Evolutionary conservation across 2,329 filamentous ascomycete species (phyloP).

Genomic region (Didymella sp.): DNA sequence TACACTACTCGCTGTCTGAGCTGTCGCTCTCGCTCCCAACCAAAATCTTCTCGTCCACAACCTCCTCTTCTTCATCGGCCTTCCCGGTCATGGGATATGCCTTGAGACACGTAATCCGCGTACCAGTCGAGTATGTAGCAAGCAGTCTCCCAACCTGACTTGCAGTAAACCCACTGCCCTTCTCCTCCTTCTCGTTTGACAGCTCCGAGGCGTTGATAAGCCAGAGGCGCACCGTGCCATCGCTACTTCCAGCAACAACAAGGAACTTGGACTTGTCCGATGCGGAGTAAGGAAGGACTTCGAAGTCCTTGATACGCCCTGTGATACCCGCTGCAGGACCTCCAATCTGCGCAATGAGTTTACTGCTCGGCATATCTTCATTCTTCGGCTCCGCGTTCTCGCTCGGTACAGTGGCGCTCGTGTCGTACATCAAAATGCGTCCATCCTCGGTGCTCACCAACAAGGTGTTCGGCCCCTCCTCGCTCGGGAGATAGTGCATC

Average conservation of each 20-base stretch:
- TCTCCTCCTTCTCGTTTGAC: slow-evolving; percentile 14
- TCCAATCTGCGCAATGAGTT: slow-evolving; percentile 76
- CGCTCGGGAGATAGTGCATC: slow-evolving; percentile 70
- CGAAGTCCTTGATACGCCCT: slow-evolving; percentile 88
- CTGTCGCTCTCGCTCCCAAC: slow-evolving; percentile 30
- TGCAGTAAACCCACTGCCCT: slow-evolving; percentile 36
- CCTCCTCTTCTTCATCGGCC: slow-evolving; percentile 37
- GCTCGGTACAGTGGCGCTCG: slow-evolving; percentile 58
- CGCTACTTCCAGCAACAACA: slow-evolving; percentile 79
- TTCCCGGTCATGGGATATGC: slow-evolving; percentile 79
- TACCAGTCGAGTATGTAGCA: slow-evolving; percentile 82
- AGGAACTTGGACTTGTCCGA: slow-evolving; percentile 53
- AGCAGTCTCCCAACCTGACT: slow-evolving; percentile 70
- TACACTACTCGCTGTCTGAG: slow-evolving; percentile 31
- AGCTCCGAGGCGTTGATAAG: slow-evolving; percentile 54
- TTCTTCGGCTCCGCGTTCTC: slow-evolving; percentile 44
- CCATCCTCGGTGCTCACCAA: slow-evolving; percentile 91
- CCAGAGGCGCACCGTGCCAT: slow-evolving; percentile 86
- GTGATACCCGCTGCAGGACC: slow-evolving; percentile 71
- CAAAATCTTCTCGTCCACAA: slow-evolving; percentile 26
- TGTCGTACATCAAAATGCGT: slow-evolving; percentile 81
- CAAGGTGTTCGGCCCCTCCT: slow-evolving; percentile 64
- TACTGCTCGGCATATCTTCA: slow-evolving; percentile 64
- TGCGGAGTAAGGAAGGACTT: slow-evolving; percentile 61
- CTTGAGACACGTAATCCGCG: slow-evolving; percentile 86